phyloP scores from a whole-genome alignment of 495 filamentous ascomycete genomes.

The Aspergillus homomorphus region DNA sequence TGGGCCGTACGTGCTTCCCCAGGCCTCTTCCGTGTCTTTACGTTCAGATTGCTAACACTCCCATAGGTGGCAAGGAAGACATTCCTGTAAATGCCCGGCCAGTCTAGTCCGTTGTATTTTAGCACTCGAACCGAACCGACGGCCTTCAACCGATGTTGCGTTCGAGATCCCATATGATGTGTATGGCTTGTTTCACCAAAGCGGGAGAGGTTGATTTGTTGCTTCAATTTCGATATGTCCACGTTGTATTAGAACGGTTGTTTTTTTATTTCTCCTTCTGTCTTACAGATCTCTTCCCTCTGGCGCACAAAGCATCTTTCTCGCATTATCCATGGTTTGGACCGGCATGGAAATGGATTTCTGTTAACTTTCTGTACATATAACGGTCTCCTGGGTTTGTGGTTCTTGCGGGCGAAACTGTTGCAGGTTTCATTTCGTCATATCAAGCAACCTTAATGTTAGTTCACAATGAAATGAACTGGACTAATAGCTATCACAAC shows the following conservation, averaged over 20 bases:
- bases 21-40: conserved; percentile 7
- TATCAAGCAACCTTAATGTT: conserved; percentile 35
- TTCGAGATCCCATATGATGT: conserved; percentile 26
- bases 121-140: conserved; percentile 10
- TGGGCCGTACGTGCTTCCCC: conserved; percentile 71
- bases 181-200: conserved; percentile 30
- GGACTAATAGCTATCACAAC: background rate
- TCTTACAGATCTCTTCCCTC: conserved; percentile 45
- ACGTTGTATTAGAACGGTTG: conserved; percentile 47
- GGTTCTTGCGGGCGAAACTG: conserved; percentile 31
- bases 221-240: conserved; percentile 30
- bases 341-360: conserved; percentile 48
- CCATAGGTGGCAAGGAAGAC: conserved; percentile 56
- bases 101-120: conserved; percentile 20
- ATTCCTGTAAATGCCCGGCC: conserved; percentile 44
- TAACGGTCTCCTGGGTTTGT: conserved; percentile 42
- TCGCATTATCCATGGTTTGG: conserved; percentile 47
- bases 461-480: conserved; percentile 18
- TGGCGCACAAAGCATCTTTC: conserved; percentile 47
- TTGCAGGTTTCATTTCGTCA: conserved; percentile 25
- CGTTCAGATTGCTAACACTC: conserved; percentile 27
- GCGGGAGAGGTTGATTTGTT: conserved; percentile 24
- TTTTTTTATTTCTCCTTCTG: conserved; percentile 27
- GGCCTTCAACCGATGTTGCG: conserved; percentile 15
- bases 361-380: conserved; percentile 41